Evolutionary conservation across 2,329 filamentous ascomycete genomes (phyloP).

Genomic region (Neonectria magnoliae): DNA sequence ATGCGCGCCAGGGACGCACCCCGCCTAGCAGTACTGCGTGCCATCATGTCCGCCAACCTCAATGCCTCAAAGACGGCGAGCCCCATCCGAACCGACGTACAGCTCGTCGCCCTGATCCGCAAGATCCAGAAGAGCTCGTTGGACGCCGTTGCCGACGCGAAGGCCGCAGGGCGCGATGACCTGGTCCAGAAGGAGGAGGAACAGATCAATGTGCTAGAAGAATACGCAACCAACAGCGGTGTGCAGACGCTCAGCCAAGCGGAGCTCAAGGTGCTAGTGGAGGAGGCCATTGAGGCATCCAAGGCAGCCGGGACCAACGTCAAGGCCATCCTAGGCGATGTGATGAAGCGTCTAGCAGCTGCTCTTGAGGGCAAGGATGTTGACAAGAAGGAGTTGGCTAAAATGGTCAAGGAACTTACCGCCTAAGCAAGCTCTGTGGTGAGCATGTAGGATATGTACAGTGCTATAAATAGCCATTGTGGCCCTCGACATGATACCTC

Average conservation of each 20-base stretch:
- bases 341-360: conserved; percentile 69
- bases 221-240: conserved; percentile 69
- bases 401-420: conserved; percentile 65
- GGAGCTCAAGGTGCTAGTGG: conserved; percentile 66
- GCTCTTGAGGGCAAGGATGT: conserved; percentile 71
- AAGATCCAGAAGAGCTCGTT: conserved; percentile 68
- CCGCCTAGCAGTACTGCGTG: conserved; percentile 74
- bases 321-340: conserved; percentile 65
- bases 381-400: conserved; percentile 69
- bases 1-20: conserved; percentile 73
- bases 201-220: conserved; percentile 72
- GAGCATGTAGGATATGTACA: conserved; percentile 41
- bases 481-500: conserved; percentile 13
- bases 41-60: conserved; percentile 74
- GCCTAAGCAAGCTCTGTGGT: conserved; percentile 21
- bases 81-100: conserved; percentile 76
- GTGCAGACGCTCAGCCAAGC: conserved; percentile 68
- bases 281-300: conserved; percentile 60
- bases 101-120: conserved; percentile 74
- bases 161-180: conserved; percentile 71
- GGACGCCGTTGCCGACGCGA: conserved; percentile 72
- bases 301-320: conserved; percentile 55
- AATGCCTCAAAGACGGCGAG: conserved; percentile 78
- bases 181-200: conserved; percentile 75
- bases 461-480: conserved; percentile 21